A percentile compares a stretch with the other conserved stretches of the same genome.
Evolutionary conservation across 2,329 filamentous ascomycete species (phyloP).

Genomic region (Botrytis medusae): DNA sequence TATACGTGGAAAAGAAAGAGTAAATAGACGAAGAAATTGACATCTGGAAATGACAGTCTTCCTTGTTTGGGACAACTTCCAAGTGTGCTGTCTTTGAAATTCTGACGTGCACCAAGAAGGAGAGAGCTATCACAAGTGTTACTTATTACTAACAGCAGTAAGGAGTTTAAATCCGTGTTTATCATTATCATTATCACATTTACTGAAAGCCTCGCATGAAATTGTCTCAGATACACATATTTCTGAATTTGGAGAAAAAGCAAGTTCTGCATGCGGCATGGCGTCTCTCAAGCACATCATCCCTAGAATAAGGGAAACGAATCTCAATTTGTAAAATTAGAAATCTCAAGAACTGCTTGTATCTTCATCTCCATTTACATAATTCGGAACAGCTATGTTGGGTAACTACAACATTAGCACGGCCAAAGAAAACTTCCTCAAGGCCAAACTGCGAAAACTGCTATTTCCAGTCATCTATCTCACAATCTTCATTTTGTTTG

Average conservation of each 20-base stretch:
- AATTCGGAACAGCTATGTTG: slow-evolving; percentile 14
- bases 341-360: background rate
- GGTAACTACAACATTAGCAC: slow-evolving; percentile 1
- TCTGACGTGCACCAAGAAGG: background rate
- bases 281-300: background rate
- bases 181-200: slow-evolving; percentile 1
- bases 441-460: slow-evolving; percentile 18
- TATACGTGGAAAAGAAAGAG: background rate
- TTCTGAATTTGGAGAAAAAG: background rate
- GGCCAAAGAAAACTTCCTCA: slow-evolving; percentile 17
- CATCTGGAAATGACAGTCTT: background rate
- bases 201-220: background rate
- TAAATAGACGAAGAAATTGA: too few species aligned
- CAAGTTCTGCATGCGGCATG: background rate
- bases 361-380: background rate
- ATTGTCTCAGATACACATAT: slow-evolving; percentile 18
- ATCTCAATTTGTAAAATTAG: background rate
- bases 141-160: background rate
- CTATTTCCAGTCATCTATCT: slow-evolving; percentile 16
- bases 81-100: background rate
- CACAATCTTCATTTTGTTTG: slow-evolving; percentile 7
- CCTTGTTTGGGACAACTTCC: background rate
- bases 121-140: background rate
- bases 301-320: background rate
- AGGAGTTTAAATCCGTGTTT: background rate